phyloP scores from a whole-genome alignment of 768 basidiomycete genomes.

The Lentinula boryana region DNA sequence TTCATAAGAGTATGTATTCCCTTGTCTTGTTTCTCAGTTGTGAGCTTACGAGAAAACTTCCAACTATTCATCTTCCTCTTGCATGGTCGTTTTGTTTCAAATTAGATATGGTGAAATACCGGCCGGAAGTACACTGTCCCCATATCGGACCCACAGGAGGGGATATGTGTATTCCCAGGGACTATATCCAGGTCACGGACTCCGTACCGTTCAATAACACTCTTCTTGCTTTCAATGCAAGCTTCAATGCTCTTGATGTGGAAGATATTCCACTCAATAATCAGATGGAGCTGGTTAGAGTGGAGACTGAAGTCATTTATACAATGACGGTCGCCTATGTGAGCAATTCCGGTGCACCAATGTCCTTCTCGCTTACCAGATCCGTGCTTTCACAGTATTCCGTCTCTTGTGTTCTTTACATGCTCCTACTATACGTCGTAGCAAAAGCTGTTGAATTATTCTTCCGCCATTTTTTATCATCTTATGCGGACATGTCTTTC shows the following conservation, averaged over 20 bases:
- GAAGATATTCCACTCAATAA: background rate
- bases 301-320: background rate
- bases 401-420: background rate
- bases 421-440: background rate
- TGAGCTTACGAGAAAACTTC: too few species aligned
- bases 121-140: slow-evolving; percentile 8
- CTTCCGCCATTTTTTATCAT: background rate
- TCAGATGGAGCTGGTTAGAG: background rate
- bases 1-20: background rate
- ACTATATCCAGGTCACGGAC: background rate
- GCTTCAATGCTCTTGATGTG: slow-evolving; percentile 3
- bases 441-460: background rate
- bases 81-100: background rate
- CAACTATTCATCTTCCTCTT: too few species aligned
- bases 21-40: too few species aligned
- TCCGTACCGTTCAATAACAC: background rate
- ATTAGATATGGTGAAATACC: slow-evolving; percentile 6
- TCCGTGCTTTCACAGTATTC: background rate
- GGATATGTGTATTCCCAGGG: slow-evolving; percentile 6
- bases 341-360: background rate
- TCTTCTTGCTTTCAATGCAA: background rate
- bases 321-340: background rate
- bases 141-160: slow-evolving; percentile 9
- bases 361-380: background rate
- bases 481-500: background rate